Conservation (phyloP, 164 flowering plant genomes). For the Vitis rupestris region DNA sequence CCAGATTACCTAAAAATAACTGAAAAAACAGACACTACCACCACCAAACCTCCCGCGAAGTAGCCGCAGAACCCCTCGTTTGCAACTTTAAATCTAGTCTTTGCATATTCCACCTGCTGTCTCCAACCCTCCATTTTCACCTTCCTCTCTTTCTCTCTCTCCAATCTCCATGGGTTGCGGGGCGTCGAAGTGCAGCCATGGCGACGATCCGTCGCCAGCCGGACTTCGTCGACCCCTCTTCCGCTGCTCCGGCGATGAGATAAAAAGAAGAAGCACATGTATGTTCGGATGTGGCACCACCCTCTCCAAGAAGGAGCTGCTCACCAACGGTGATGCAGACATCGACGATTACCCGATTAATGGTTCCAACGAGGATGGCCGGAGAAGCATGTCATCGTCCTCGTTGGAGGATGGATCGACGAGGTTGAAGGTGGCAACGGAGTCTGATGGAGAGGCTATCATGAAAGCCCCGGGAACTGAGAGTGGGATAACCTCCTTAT, state of each 20-base stretch:
- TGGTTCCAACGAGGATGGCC: neutral
- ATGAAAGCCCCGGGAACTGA: neutral
- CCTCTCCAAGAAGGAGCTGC: constrained; percentile 25
- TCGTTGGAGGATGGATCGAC: neutral
- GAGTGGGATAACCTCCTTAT: neutral
- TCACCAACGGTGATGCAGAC: neutral
- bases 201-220: constrained; percentile 6
- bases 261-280: constrained; percentile 1
- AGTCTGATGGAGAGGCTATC: neutral
- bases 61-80: neutral
- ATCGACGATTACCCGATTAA: too few relatives aligned
- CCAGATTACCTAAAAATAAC: too few relatives aligned
- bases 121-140: neutral
- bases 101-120: constrained; percentile 2
- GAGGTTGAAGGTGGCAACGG: too few relatives aligned
- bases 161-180: constrained; percentile 14
- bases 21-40: too few relatives aligned
- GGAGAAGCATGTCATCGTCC: neutral
- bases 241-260: constrained; percentile 20
- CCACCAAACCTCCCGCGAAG: neutral
- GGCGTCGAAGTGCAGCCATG: constrained; percentile 5
- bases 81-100: neutral
- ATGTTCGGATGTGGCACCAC: neutral
- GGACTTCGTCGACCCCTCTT: neutral
- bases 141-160: neutral